Evolutionary conservation across 2,329 filamentous ascomycete species (phyloP), one percentile per base, ranked within the genome.

Genomic region (Diaporthe ilicicola): DNA sequence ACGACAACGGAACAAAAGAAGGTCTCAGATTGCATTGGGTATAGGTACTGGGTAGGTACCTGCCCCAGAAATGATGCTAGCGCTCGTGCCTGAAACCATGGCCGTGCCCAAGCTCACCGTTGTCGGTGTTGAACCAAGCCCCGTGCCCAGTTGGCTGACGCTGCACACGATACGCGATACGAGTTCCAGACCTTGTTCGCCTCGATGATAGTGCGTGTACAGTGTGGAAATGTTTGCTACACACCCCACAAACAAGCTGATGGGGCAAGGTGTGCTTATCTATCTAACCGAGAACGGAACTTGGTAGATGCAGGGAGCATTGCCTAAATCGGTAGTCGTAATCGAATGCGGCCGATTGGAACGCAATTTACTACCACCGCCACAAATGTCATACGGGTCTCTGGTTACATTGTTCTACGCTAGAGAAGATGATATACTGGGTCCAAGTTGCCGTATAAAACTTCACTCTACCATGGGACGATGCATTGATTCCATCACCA

Each of bases 41-140:
- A 64, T 64, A 50, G 59, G 59, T 64, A 64, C 59, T 64, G 59
- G 29, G 34, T n/a, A 64, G 59, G 59, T 64, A 64, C 59, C 59
- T 64, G 29, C 29, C 59, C 42, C 59, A 29, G 59, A 64, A 37
- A 64, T 27, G 42, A 64, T 19, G 24, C 34, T 64, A 64, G 59
- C 59, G 59, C 59, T 64, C 44, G 59, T 44, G 59, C 59, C 59
- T 64, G 59, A 64, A 64, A 64, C 59, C 59, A 50, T 44, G 44
- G 15, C 59, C 59, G 59, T 64, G 59, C 59, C 59, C 59, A 64
- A 64, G 59, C 59, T 64, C 59, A 64, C 59, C 59, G 59, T 64
- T 64, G 59, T 64, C 59, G 59, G 59, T 64, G 44, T 50, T 64
- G 59, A 34, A 50, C 32, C 29, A 37, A 64, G 59, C 44, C 59